Conservation (phyloP, 2,329 filamentous ascomycete species). For the Sclerotinia spermophila region DNA sequence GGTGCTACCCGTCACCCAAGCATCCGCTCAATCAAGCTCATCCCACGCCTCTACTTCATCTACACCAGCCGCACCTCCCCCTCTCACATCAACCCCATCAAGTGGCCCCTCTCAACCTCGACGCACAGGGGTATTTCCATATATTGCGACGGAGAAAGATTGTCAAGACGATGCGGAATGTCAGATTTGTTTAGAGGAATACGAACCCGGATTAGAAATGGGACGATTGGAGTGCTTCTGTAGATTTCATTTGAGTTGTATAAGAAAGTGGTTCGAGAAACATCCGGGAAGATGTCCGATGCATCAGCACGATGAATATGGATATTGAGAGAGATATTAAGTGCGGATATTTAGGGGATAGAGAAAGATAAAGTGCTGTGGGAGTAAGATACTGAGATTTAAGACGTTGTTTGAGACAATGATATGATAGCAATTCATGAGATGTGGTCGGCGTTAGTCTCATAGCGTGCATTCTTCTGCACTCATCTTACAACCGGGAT, state of each 20-base stretch:
- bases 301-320: slow-evolving; percentile 50
- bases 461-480: background rate
- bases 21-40: slow-evolving; percentile 27
- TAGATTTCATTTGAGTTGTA: slow-evolving; percentile 59
- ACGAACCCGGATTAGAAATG: slow-evolving; percentile 59
- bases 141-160: slow-evolving; percentile 63
- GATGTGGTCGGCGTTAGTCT: background rate
- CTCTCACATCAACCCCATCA: slow-evolving; percentile 10
- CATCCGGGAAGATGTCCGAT: slow-evolving; percentile 63
- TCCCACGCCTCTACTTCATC: slow-evolving; percentile 23
- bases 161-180: slow-evolving; percentile 65
- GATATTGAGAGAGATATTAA: slow-evolving; percentile 7
- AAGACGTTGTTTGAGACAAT: no score
- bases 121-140: slow-evolving; percentile 60
- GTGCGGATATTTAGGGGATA: background rate
- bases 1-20: slow-evolving; percentile 20
- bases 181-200: slow-evolving; percentile 65
- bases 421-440: background rate
- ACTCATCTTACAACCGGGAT: background rate
- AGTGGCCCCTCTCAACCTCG: slow-evolving; percentile 34
- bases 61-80: slow-evolving; percentile 33
- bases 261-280: slow-evolving; percentile 58
- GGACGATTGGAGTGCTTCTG: slow-evolving; percentile 65
- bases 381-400: slow-evolving; percentile 67
- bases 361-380: background rate